Conservation (phyloP, 139 green algal genomes). For the Ettlia oleoabundans region DNA sequence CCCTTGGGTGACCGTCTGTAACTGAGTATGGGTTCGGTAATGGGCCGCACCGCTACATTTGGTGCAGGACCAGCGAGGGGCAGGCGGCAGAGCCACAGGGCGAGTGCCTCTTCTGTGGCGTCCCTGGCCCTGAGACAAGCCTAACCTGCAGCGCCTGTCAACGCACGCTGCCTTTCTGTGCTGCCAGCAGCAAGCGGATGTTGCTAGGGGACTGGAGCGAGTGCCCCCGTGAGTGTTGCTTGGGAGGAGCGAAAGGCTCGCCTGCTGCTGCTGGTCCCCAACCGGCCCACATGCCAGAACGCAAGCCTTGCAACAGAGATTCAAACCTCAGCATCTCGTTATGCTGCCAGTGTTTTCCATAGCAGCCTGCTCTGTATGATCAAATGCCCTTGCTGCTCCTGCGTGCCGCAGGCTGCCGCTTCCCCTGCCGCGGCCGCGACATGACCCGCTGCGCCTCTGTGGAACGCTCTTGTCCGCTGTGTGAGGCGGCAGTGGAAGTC, state of each 20-base stretch:
- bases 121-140: conserved; percentile 64
- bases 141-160: conserved; percentile 72
- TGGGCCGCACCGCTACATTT: background rate
- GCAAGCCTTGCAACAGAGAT: too few species aligned
- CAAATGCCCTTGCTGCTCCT: background rate
- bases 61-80: conserved; percentile 54
- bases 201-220: conserved; percentile 68
- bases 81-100: conserved; percentile 55
- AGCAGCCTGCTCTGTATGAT: background rate
- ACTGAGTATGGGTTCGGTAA: background rate
- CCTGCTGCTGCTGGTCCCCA: too few species aligned
- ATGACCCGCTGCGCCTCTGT: conserved; percentile 56
- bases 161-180: conserved; percentile 72
- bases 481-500: conserved; percentile 51
- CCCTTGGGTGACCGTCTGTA: too few species aligned
- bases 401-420: conserved; percentile 53
- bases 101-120: conserved; percentile 73
- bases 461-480: conserved; percentile 68
- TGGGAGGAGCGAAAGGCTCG: background rate
- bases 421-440: conserved; percentile 58
- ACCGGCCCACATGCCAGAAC: too few species aligned
- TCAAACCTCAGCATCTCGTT: too few species aligned
- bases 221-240: conserved; percentile 55
- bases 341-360: background rate
- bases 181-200: conserved; percentile 77